Evolutionary conservation across 495 filamentous ascomycete genomes (phyloP).

Genomic region (Penicillium lagena): DNA sequence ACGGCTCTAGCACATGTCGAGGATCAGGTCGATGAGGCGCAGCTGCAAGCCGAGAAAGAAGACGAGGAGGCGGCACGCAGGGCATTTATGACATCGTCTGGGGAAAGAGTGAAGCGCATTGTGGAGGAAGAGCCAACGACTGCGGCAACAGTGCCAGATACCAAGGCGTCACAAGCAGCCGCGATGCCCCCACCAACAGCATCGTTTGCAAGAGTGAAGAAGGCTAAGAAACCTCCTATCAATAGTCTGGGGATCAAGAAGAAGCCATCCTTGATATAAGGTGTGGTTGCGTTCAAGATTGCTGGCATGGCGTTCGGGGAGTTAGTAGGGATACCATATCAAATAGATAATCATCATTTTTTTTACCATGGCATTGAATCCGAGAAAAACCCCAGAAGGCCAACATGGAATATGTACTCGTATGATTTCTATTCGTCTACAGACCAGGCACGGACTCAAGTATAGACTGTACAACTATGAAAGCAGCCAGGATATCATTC

Average conservation of each 20-base stretch:
- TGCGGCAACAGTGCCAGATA: constrained; percentile 14
- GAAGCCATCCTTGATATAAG: constrained; percentile 53
- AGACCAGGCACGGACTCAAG: too few species aligned
- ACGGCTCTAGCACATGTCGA: constrained; percentile 36
- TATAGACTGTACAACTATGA: too few species aligned
- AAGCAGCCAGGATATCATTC: too few species aligned
- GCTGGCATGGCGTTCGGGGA: too few species aligned
- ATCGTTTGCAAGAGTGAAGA: constrained; percentile 69
- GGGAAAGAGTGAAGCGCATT: constrained; percentile 46
- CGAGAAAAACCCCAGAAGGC: too few species aligned
- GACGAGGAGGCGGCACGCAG: constrained; percentile 76
- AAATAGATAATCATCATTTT: background rate
- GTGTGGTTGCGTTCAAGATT: background rate
- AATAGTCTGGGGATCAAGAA: constrained; percentile 85
- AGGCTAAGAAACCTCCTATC: constrained; percentile 73
- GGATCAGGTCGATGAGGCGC: constrained; percentile 49
- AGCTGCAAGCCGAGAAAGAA: constrained; percentile 64
- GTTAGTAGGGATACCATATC: background rate
- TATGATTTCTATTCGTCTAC: too few species aligned
- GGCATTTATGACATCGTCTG: constrained; percentile 66
- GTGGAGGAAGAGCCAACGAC: constrained; percentile 37
- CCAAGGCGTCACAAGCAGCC: constrained; percentile 15
- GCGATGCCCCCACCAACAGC: constrained; percentile 49
- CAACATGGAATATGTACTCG: too few species aligned
- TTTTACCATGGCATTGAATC: background rate